Conservation (phyloP, 139 green algal genomes). For the Gonium pectorale region DNA sequence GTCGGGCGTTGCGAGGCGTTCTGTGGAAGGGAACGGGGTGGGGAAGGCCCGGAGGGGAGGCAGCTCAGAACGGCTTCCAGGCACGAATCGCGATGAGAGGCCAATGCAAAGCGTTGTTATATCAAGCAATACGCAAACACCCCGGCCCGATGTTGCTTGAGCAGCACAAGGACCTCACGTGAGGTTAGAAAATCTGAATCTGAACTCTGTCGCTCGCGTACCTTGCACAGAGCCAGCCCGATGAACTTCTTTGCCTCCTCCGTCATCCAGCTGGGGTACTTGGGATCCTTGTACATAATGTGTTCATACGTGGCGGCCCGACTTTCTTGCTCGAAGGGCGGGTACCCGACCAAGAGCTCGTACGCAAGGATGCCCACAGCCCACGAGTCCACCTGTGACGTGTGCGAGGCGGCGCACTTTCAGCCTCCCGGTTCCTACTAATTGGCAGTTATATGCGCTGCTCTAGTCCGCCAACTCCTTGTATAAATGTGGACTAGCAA, state of each 20-base stretch:
- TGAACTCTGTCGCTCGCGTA: too few species aligned
- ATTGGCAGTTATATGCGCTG: too few species aligned
- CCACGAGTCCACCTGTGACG: conserved; percentile 64
- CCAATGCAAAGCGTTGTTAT: too few species aligned
- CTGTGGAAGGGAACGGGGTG: background rate
- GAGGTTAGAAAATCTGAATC: too few species aligned
- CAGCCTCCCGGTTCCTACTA: too few species aligned
- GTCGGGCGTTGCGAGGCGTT: conserved; percentile 43
- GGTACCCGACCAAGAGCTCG: conserved; percentile 69
- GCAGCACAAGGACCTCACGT: too few species aligned
- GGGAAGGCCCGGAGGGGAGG: background rate
- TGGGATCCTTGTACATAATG: conserved; percentile 76
- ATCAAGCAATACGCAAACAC: background rate
- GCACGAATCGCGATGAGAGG: too few species aligned
- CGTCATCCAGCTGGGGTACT: conserved; percentile 57
- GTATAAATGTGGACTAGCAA: too few species aligned
- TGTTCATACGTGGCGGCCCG: conserved; percentile 70
- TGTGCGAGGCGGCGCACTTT: too few species aligned
- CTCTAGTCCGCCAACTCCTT: too few species aligned
- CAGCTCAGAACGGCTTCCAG: too few species aligned
- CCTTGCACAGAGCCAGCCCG: conserved; percentile 70
- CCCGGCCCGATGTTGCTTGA: background rate
- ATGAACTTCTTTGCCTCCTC: conserved; percentile 70
- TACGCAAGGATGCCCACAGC: conserved; percentile 67
- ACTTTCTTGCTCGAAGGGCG: conserved; percentile 72